phyloP scores from a whole-genome alignment of 2,329 filamentous ascomycete species.

The Claviceps pusilla region DNA sequence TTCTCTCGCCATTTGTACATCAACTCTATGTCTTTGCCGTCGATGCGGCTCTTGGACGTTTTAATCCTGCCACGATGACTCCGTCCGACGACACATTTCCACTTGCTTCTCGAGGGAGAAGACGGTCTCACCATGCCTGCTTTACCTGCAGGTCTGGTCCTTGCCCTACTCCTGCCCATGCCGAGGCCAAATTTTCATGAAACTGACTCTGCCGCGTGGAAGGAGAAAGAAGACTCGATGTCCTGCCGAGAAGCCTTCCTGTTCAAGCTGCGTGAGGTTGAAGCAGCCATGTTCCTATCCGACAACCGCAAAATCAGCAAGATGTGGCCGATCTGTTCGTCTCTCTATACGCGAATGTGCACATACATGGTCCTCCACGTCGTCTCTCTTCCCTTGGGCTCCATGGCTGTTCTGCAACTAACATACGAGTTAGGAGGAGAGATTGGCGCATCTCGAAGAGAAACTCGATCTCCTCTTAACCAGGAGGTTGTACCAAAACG shows the following conservation, averaged over 20 bases:
- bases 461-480: slow-evolving; percentile 35
- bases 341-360: not conserved
- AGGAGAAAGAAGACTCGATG: slow-evolving; percentile 36
- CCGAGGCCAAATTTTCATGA: not conserved
- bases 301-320: slow-evolving; percentile 20
- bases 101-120: slow-evolving; percentile 18
- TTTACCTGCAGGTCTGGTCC: slow-evolving; percentile 31
- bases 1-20: not conserved
- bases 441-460: slow-evolving; percentile 35
- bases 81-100: slow-evolving; percentile 15
- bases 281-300: slow-evolving; percentile 33
- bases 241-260: slow-evolving; percentile 35
- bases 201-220: not conserved
- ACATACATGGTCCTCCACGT: too few species aligned
- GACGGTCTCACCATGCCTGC: slow-evolving; percentile 27
- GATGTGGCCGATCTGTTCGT: slow-evolving; percentile 30
- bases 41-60: not conserved
- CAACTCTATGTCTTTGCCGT: not conserved
- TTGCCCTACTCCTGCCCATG: not conserved
- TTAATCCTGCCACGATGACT: slow-evolving; percentile 13
- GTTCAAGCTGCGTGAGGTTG: slow-evolving; percentile 34
- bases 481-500: slow-evolving; percentile 19
- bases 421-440: slow-evolving; percentile 25
- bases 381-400: too few species aligned
- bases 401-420: not conserved